Evolutionary conservation across 805 yeast species (phyloP), one percentile per base, ranked within the genome.

Genomic region (Yamadazyma sp.): DNA sequence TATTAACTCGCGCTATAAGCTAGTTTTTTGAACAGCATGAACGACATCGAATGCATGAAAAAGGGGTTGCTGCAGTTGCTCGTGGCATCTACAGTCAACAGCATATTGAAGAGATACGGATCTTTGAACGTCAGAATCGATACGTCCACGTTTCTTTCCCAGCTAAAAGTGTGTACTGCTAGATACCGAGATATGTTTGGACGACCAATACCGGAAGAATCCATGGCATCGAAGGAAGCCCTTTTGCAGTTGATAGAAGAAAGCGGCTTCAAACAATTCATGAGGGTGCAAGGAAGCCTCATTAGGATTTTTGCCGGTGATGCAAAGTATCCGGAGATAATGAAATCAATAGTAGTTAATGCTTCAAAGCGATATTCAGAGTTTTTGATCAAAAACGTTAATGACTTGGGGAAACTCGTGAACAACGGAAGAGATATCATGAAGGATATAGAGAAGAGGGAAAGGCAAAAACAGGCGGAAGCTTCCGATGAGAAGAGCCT

Each of bases 281-380:
- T 60, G 2, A 25, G 36, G 19, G 40, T 58, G 4, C 40, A 47
- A 11, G 49, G 48, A 5, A 51, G 53, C 16, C 36, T 41, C 16
- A 36, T 60, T n/a, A 43, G 46, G n/a, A 46, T 60, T 8, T 45
- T 48, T 18, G 50, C 49, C n/a, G 43, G 46, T 24, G 37, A 47
- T 14, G 46, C 45, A 10, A 37, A 42, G 26, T 57, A 49, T 42
- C 54, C 52, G 17, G 38, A 34, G 24, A 40, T 36, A 7, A 47
- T 61, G 41, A 56, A 52, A 35, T 41, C 45, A 12, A 48, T 55
- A 3, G 49, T 60, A 1, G 44, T 57, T 7, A 47, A 50, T 5
- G 52, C 58, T 3, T 40, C 53, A 1, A 33, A 39, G 30, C 37
- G 41, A 25, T 58, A 58, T 34, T 44, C 53, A 1, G 45, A 47